These are phyloP conservation scores for Tylopilus sp. DNA, from an alignment of 768 basidiomycete species.

Conservation along the genomic window DNA sequence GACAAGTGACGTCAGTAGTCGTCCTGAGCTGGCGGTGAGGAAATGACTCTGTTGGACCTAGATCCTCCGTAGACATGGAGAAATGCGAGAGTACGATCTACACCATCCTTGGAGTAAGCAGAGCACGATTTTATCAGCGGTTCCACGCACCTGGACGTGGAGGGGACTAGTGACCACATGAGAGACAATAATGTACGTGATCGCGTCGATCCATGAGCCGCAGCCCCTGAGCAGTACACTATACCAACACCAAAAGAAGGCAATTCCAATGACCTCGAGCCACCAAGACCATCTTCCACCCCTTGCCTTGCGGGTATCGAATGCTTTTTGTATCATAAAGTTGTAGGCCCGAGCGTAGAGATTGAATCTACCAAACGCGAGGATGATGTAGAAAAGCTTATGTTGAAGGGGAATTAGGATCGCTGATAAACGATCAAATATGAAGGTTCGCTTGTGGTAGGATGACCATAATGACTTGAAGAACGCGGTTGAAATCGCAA, in stretches of 20 bases:
- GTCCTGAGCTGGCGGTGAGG: slow-evolving; percentile 92
- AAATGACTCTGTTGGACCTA: slow-evolving; percentile 93
- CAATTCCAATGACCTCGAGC: slow-evolving; percentile 69
- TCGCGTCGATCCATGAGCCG: slow-evolving; percentile 63
- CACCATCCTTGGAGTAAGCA: slow-evolving; percentile 4
- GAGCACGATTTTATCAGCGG: neutral
- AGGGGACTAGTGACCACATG: slow-evolving; percentile 86
- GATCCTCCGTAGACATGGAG: slow-evolving; percentile 87
- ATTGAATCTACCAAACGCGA: slow-evolving; percentile 92
- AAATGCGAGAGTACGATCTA: slow-evolving; percentile 98
- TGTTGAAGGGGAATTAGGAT: slow-evolving; percentile 78
- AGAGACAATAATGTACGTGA: slow-evolving; percentile 79
- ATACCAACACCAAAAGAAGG: slow-evolving; percentile 90
- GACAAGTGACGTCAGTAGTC: slow-evolving; percentile 94
- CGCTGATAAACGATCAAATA: slow-evolving; percentile 67
- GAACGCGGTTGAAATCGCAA: slow-evolving; percentile 88
- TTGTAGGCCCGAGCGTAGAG: slow-evolving; percentile 85
- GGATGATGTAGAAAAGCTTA: slow-evolving; percentile 86
- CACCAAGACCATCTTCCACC: slow-evolving; percentile 79
- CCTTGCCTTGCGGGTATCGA: slow-evolving; percentile 57
- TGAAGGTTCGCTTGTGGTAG: slow-evolving; percentile 88
- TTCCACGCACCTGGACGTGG: slow-evolving; percentile 78
- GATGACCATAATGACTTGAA: slow-evolving; percentile 86
- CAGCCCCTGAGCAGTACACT: slow-evolving; percentile 63
- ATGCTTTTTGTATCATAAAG: slow-evolving; percentile 65